A percentile compares a stretch with the other conserved stretches of the same genome.
phyloP scores from a whole-genome alignment of 768 basidiomycete species.

The button mushroom (Agaricus bisporus) region DNA sequence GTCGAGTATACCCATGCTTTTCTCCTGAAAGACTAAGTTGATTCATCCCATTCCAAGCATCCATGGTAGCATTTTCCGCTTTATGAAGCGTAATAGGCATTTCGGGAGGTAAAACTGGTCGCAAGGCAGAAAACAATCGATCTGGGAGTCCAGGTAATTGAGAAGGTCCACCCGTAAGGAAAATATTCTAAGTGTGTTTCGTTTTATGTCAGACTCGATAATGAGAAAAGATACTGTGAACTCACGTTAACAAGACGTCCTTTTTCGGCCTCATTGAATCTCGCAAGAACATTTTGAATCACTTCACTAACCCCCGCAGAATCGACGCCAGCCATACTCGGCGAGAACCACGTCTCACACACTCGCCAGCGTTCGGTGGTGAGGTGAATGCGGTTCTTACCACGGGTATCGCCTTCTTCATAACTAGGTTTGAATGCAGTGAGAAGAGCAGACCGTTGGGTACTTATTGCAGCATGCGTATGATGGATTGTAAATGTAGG shows the following conservation, averaged over 20 bases:
- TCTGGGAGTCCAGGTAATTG: conserved; percentile 62
- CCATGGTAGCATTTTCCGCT: conserved; percentile 61
- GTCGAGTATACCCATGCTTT: conserved; percentile 58
- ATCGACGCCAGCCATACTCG: conserved; percentile 91
- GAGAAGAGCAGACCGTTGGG: conserved; percentile 78
- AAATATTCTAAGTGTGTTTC: conserved; percentile 60
- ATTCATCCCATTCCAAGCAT: conserved; percentile 95
- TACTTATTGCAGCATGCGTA: conserved; percentile 73
- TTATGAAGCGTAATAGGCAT: conserved; percentile 59
- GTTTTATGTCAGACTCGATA: background rate
- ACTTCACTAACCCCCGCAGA: conserved; percentile 94
- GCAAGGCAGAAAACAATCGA: conserved; percentile 67
- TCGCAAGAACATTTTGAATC: conserved; percentile 71
- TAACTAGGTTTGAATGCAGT: conserved; percentile 80
- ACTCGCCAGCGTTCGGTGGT: conserved; percentile 88
- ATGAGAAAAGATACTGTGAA: conserved; percentile 9
- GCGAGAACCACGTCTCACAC: conserved; percentile 90
- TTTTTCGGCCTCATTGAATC: conserved; percentile 66
- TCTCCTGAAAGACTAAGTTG: conserved; percentile 54
- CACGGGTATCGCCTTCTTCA: conserved; percentile 59
- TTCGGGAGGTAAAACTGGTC: conserved; percentile 80
- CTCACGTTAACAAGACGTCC: conserved; percentile 68
- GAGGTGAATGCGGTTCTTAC: conserved; percentile 75
- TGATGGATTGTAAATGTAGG: conserved; percentile 77
- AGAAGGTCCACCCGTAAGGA: conserved; percentile 81